Evolutionary conservation across 208 protist genomes (phyloP).

Genomic region (Leptomonas seymouri): DNA sequence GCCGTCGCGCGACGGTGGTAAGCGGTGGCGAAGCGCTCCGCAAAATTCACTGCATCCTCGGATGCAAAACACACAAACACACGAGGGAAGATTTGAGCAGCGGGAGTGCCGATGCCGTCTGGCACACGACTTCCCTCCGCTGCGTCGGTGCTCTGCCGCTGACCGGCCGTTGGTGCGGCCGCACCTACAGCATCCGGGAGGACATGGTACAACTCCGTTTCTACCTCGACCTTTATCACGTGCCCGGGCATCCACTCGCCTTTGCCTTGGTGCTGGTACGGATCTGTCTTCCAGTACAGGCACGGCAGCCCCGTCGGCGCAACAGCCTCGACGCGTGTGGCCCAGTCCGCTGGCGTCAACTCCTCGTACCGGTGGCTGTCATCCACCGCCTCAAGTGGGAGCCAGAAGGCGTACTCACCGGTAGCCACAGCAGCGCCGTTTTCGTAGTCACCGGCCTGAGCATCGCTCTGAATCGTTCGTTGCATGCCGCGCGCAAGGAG

Average conservation of each 20-base stretch:
- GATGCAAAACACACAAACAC: conserved; percentile 93
- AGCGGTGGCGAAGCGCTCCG: conserved; percentile 85
- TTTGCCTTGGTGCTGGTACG: conserved; percentile 16
- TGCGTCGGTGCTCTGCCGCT: not conserved
- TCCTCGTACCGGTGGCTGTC: conserved; percentile 84
- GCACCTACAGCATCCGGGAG: not conserved
- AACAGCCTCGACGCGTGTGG: conserved; percentile 26
- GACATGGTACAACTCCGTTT: conserved; percentile 22
- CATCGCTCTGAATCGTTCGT: conserved; percentile 7
- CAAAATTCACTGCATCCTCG: conserved; percentile 93
- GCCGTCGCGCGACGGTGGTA: conserved; percentile 67
- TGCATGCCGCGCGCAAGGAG: conserved; percentile 70
- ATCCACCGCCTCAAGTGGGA: conserved; percentile 95
- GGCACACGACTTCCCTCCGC: not conserved
- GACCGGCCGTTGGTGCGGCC: not conserved
- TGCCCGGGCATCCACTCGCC: conserved; percentile 24
- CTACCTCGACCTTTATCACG: conserved; percentile 33
- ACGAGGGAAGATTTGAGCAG: conserved; percentile 47
- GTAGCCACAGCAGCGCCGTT: not conserved
- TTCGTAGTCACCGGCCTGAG: conserved; percentile 11
- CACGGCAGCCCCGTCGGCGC: conserved; percentile 50
- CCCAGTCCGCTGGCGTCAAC: conserved; percentile 74
- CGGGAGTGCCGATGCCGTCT: not conserved
- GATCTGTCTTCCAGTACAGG: conserved; percentile 35
- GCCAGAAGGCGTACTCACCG: conserved; percentile 62